phyloP scores from a whole-genome alignment of 2,329 filamentous ascomycete species.

The Claviceps sp. region DNA sequence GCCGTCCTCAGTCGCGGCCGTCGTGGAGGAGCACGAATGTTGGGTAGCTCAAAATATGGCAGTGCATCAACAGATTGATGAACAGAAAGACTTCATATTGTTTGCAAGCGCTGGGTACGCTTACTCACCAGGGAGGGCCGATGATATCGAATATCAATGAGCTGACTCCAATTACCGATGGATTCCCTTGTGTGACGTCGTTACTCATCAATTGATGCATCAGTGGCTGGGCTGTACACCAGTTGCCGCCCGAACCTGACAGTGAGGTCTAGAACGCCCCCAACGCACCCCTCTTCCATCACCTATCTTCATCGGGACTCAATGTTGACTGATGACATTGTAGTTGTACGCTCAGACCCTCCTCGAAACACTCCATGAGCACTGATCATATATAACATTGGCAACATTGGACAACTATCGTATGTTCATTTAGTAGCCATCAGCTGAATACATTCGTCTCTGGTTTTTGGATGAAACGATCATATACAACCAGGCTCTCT shows the following conservation, averaged over 20 bases:
- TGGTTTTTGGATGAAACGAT: neutral
- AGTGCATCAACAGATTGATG: too few species aligned
- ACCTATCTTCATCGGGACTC: neutral
- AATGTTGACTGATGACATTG: too few species aligned
- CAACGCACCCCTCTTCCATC: neutral
- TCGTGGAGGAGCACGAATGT: too few species aligned
- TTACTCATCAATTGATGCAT: neutral
- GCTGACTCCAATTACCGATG: neutral
- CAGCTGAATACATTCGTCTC: neutral
- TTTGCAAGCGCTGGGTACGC: too few species aligned
- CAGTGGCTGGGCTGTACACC: neutral
- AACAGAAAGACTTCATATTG: too few species aligned
- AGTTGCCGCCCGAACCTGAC: neutral
- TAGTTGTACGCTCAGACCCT: neutral
- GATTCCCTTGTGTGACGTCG: neutral
- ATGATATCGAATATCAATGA: too few species aligned
- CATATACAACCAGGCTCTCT: neutral
- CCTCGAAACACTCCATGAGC: neutral
- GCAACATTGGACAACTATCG: neutral
- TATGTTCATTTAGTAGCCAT: neutral
- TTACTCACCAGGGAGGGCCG: too few species aligned
- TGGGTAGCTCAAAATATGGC: too few species aligned
- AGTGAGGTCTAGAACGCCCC: neutral
- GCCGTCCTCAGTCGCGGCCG: too few species aligned
- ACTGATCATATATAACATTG: neutral